Evolutionary conservation across 2,329 filamentous ascomycete genomes (phyloP).

Genomic region (Tricladium varicosporioides): DNA sequence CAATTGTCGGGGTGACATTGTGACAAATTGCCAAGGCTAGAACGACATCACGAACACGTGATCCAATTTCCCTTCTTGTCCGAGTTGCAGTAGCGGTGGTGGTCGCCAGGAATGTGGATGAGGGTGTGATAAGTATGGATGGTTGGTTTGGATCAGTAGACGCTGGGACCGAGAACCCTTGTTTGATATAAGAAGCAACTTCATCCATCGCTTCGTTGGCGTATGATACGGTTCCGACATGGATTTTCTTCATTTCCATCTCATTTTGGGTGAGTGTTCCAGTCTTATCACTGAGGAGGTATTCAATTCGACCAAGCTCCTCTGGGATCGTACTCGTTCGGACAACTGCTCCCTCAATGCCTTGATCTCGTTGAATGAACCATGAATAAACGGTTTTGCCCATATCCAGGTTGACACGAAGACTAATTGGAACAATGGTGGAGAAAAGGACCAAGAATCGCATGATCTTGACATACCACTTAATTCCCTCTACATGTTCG

Average conservation of each 20-base stretch:
- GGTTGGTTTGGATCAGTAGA: conserved; percentile 45
- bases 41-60: conserved; percentile 88
- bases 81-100: conserved; percentile 66
- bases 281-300: conserved; percentile 94
- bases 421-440: conserved; percentile 96
- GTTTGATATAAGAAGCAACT: conserved; percentile 79
- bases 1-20: conserved; percentile 90
- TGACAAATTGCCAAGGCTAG: conserved; percentile 91
- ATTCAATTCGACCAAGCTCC: conserved; percentile 92
- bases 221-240: conserved; percentile 96
- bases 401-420: conserved; percentile 95
- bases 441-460: conserved; percentile 97
- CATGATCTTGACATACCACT: conserved; percentile 97
- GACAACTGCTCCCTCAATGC: conserved; percentile 88
- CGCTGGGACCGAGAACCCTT: conserved; percentile 67
- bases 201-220: conserved; percentile 99
- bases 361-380: conserved; percentile 89
- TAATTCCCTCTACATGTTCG: conserved; percentile 58
- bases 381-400: conserved; percentile 95
- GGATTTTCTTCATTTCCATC: conserved; percentile 98
- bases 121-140: conserved; percentile 68
- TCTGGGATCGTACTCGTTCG: conserved; percentile 97
- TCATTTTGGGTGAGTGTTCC: conserved; percentile 98
- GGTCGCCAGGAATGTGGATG: conserved; percentile 62
- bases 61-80: conserved; percentile 88